phyloP scores from a whole-genome alignment of 2,329 filamentous ascomycete species.

The Microsporum audouinii region DNA sequence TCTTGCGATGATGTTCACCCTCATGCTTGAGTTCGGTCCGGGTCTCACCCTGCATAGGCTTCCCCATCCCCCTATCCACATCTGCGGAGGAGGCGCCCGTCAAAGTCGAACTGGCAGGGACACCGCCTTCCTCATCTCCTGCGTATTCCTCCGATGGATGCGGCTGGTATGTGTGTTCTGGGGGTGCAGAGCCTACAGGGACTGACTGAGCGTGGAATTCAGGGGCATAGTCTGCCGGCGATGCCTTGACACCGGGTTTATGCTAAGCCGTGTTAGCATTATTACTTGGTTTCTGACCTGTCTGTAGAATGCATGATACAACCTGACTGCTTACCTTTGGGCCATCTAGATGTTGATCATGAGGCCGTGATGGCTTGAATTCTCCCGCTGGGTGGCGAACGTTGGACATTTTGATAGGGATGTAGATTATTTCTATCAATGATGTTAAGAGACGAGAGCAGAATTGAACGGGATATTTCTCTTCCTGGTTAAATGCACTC shows the following conservation, averaged over 20 bases:
- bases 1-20: constrained; percentile 33
- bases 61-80: constrained; percentile 44
- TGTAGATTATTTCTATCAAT: not conserved
- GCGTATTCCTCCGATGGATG: constrained; percentile 26
- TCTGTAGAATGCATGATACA: too few species aligned
- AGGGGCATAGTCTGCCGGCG: constrained; percentile 43
- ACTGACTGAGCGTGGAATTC: constrained; percentile 54
- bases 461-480: not conserved
- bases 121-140: constrained; percentile 14
- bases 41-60: constrained; percentile 41
- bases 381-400: not conserved
- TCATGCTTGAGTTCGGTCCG: constrained; percentile 39
- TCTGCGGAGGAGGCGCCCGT: constrained; percentile 43
- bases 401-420: not conserved
- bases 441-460: not conserved
- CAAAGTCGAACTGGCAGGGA: constrained; percentile 35
- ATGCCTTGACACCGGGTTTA: constrained; percentile 49
- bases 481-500: not conserved
- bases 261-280: constrained; percentile 38
- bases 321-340: not conserved
- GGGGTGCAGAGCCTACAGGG: constrained; percentile 53
- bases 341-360: not conserved
- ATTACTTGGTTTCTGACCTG: too few species aligned
- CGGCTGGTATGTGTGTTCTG: constrained; percentile 37
- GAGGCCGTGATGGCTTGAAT: not conserved